Evolutionary conservation across 805 yeast genomes (phyloP).

Genomic region (Cephaloascus albidus): DNA sequence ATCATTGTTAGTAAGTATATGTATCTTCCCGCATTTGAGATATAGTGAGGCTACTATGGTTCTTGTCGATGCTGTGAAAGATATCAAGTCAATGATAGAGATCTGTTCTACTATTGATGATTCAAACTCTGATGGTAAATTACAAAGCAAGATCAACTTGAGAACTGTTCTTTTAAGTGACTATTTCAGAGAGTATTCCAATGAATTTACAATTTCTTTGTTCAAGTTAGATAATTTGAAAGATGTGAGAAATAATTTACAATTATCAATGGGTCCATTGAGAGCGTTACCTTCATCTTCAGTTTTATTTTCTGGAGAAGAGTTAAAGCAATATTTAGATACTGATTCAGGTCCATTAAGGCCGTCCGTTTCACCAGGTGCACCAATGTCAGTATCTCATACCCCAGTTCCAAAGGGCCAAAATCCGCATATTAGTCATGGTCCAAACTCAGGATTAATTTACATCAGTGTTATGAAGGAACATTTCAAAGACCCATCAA

Average conservation of each 20-base stretch:
- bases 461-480: neutral
- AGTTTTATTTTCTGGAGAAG: neutral
- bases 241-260: constrained; percentile 29
- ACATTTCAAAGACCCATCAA: neutral
- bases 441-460: neutral
- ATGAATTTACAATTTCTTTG: constrained; percentile 25
- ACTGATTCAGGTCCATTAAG: neutral
- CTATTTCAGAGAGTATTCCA: constrained; percentile 30
- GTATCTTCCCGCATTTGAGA: constrained; percentile 32
- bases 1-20: constrained; percentile 21
- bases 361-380: neutral
- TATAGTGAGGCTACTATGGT: constrained; percentile 17
- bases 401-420: neutral
- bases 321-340: too few relatives aligned
- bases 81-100: constrained; percentile 4
- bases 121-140: constrained; percentile 6
- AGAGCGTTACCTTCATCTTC: constrained; percentile 23
- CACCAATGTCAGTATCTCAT: neutral
- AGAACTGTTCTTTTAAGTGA: constrained; percentile 24
- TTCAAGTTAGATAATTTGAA: constrained; percentile 20
- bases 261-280: constrained; percentile 27
- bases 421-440: neutral
- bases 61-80: constrained; percentile 10
- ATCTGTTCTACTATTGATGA: constrained; percentile 5
- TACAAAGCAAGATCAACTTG: constrained; percentile 19